These are phyloP conservation scores for Calophaca sinica DNA, from an alignment of 306 rosid species.

Conservation along the genomic window DNA sequence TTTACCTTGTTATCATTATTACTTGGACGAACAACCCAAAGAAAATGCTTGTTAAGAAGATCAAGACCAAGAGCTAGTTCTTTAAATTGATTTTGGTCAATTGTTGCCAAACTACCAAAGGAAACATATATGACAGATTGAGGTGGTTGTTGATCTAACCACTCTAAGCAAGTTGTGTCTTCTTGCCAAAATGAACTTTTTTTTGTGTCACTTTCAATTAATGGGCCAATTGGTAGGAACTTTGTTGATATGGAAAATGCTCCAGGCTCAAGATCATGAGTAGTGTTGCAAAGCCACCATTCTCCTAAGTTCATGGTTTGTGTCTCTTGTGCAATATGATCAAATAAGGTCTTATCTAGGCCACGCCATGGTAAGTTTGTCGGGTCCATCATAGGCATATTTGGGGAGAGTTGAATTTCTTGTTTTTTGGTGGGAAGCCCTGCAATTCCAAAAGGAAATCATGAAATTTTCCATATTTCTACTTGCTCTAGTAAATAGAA, in stretches of 20 bases:
- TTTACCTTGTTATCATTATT: constrained; percentile 10
- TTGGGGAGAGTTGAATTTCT: constrained; percentile 43
- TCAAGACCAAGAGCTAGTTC: constrained; percentile 52
- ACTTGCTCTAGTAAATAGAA: too few species aligned
- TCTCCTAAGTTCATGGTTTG: constrained; percentile 29
- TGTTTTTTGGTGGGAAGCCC: constrained; percentile 44
- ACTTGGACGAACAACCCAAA: constrained; percentile 42
- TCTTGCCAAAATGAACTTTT: constrained; percentile 45
- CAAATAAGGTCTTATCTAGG: not conserved
- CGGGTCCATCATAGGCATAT: constrained; percentile 35
- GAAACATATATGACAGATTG: constrained; percentile 47
- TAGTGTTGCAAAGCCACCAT: constrained; percentile 54
- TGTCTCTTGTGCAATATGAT: not conserved
- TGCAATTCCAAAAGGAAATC: not conserved
- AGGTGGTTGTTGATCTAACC: constrained; percentile 44
- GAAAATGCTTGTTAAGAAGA: constrained; percentile 40
- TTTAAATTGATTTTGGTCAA: constrained; percentile 39
- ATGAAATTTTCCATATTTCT: not conserved
- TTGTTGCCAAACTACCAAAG: constrained; percentile 44
- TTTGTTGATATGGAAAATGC: constrained; percentile 44
- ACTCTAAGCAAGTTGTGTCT: constrained; percentile 42
- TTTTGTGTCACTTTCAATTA: constrained; percentile 10
- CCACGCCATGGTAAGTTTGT: constrained; percentile 40
- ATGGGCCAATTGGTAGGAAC: constrained; percentile 50
- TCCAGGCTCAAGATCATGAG: constrained; percentile 43